Conservation (phyloP, 1,139 yeast species). For the Suhomyces guaymorum region DNA sequence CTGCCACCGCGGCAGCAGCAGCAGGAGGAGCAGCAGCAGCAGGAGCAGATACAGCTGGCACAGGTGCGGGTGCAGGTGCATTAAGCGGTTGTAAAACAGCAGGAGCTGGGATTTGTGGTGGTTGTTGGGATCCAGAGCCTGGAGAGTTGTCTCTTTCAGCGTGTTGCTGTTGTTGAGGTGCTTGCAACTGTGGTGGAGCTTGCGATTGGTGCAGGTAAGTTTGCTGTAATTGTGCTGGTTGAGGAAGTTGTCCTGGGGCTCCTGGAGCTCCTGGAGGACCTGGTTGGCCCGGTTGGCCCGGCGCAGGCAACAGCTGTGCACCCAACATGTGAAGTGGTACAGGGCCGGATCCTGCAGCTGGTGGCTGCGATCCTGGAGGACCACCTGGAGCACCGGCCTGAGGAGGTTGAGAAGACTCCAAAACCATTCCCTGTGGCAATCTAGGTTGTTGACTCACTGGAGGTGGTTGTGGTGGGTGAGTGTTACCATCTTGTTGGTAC, state of each 20-base stretch:
- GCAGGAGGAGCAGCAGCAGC: slow-evolving; percentile 6
- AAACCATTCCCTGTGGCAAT: slow-evolving; percentile 60
- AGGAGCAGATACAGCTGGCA: slow-evolving; percentile 2
- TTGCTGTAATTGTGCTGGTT: slow-evolving; percentile 31
- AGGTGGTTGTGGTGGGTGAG: slow-evolving; percentile 66
- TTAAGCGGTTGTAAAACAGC: too few relatives aligned
- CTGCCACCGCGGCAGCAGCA: slow-evolving; percentile 3
- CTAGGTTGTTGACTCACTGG: slow-evolving; percentile 62
- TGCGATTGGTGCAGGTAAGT: slow-evolving; percentile 20
- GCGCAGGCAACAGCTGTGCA: slow-evolving; percentile 5
- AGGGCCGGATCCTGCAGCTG: slow-evolving; percentile 10
- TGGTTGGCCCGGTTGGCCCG: slow-evolving; percentile 19
- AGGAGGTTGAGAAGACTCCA: slow-evolving; percentile 46
- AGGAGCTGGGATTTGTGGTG: too few relatives aligned
- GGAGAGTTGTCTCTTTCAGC: slow-evolving; percentile 19
- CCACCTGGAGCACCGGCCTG: slow-evolving; percentile 16
- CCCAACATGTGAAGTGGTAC: slow-evolving; percentile 11
- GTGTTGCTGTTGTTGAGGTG: slow-evolving; percentile 18
- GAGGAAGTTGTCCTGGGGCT: slow-evolving; percentile 25
- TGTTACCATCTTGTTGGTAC: slow-evolving; percentile 73
- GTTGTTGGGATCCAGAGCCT: too few relatives aligned
- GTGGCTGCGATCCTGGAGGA: slow-evolving; percentile 9
- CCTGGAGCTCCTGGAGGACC: not conserved
- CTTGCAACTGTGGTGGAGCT: slow-evolving; percentile 22
- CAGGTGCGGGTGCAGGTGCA: slow-evolving; percentile 16